Evolutionary conservation across 2,329 filamentous ascomycete genomes (phyloP), one percentile per base, ranked within the genome.

Genomic region (Trichoderma aggressivum): DNA sequence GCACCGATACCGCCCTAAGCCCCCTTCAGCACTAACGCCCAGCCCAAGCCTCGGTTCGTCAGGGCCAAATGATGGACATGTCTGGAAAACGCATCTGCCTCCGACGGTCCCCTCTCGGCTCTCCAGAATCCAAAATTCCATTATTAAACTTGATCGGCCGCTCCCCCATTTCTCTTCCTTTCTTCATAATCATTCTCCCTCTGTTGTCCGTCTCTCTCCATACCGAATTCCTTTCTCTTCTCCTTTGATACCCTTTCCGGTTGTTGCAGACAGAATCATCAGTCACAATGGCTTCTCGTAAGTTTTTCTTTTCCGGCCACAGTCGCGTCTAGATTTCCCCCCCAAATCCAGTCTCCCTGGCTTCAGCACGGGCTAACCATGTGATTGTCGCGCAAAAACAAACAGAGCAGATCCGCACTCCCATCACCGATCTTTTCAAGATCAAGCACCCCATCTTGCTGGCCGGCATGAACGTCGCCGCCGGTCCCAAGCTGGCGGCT

Each of bases 401-500:
- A 56, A 55, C 74, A 82, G 81, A 82, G 79, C 77, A 82, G 86
- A 91, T 99, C 83, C 93, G 93, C 79, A 99, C 96, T 68, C 90
- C 93, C 76, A 87, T 94, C 78, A 99, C 96, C 77, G 95, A 98
- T 88, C 92, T 98, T 75, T 92, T 99, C 84, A 93, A 94, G 87
- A 98, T 99, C 89, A 93, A 97, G 82, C 96, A 99, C 85, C 96
- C 96, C 72, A 87, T 99, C 80, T 86, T 99, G 79, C 91, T 99
- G 74, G 96, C 96, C 77, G 96, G 96, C 82, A 99, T 99, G 96
- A 98, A 99, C 87, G 96, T 98, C 74, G 96, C 96, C 71, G 96
- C 96, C 72, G 96, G 96, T 64, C 96, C 96, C 70, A 97, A 94
- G 87, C 91, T 99, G 79, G 96, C 96, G 67, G 96, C 96, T 39